Conservation (phyloP, 2,329 filamentous ascomycete genomes). For the Penicillium sp. region DNA sequence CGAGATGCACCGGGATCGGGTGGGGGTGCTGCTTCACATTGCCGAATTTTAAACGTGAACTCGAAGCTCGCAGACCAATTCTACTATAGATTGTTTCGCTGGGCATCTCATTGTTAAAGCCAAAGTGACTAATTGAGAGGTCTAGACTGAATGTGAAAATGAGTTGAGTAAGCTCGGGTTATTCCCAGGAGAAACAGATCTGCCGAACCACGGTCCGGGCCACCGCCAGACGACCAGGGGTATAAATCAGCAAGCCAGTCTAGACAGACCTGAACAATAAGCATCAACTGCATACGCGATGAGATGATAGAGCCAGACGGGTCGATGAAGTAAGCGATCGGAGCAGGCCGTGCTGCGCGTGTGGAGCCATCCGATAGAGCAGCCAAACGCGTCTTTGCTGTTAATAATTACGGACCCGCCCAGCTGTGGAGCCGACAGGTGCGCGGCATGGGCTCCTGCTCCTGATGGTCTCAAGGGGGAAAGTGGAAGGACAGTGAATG, state of each 20-base stretch:
- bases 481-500: neutral
- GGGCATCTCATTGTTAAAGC: neutral
- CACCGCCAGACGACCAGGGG: neutral
- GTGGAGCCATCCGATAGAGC: neutral
- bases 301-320: slow-evolving; percentile 4
- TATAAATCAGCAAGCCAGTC: neutral
- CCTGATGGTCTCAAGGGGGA: neutral
- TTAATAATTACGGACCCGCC: slow-evolving; percentile 25
- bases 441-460: neutral
- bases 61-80: neutral
- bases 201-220: neutral
- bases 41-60: neutral
- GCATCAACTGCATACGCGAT: neutral
- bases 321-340: slow-evolving; percentile 12
- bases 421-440: slow-evolving; percentile 5
- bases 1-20: neutral
- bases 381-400: slow-evolving; percentile 23
- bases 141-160: neutral
- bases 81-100: too few species aligned
- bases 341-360: slow-evolving; percentile 4
- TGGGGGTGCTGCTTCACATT: neutral
- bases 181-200: neutral
- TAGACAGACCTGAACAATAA: neutral
- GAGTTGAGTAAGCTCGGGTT: neutral
- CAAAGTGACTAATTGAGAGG: neutral